These are phyloP conservation scores for Aspergillus ruber DNA, from an alignment of 2,329 filamentous ascomycete species.

Conservation along the genomic window DNA sequence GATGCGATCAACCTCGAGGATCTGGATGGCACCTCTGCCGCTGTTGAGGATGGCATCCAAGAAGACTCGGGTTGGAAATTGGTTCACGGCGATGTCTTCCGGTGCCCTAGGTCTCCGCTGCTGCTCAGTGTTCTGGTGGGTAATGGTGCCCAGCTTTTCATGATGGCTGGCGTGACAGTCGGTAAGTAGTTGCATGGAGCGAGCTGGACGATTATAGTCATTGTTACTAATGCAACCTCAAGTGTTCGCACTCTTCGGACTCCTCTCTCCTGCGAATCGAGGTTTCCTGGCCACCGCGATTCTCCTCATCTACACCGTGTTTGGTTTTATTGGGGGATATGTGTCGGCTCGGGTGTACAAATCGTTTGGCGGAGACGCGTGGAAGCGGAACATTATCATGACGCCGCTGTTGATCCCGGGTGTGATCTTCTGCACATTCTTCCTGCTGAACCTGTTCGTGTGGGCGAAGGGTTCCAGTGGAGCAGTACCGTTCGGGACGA, in stretches of 20 bases:
- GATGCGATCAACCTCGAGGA: conserved; percentile 89
- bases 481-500: conserved; percentile 91
- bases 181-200: conserved; percentile 32
- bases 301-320: conserved; percentile 85
- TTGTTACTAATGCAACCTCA: conserved; percentile 8
- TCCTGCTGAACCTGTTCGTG: conserved; percentile 90
- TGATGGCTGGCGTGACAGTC: conserved; percentile 94
- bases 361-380: conserved; percentile 80
- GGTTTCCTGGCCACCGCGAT: conserved; percentile 90
- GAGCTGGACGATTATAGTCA: not conserved
- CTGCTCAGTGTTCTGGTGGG: conserved; percentile 82
- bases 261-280: conserved; percentile 91
- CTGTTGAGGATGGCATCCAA: conserved; percentile 83
- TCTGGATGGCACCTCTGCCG: conserved; percentile 66
- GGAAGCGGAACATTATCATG: conserved; percentile 87
- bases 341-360: conserved; percentile 89
- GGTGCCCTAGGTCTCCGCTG: conserved; percentile 73
- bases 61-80: conserved; percentile 99
- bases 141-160: conserved; percentile 92
- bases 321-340: conserved; percentile 90
- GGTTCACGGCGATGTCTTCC: conserved; percentile 95
- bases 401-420: conserved; percentile 82
- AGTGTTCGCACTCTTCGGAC: conserved; percentile 84
- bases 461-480: conserved; percentile 91
- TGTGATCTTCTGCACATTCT: conserved; percentile 81